Evolutionary conservation across 108 stramenopile species (phyloP), one percentile per base, ranked within the genome.

Genomic region (Cyclotella distinguenda): DNA sequence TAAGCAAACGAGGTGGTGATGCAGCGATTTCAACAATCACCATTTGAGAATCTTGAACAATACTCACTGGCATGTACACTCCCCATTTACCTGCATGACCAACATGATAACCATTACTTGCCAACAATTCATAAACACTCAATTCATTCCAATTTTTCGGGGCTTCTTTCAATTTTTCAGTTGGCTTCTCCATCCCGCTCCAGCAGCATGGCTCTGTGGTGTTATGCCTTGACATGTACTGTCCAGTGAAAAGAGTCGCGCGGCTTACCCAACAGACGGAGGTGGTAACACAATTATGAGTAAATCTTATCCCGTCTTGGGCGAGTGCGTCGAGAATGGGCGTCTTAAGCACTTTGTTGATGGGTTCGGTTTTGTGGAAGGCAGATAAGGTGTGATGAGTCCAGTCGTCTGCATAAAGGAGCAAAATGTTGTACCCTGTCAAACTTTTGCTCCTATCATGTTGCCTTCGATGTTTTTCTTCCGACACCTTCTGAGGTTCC

Each of bases 221-320:
- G 16, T 60, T 44, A 74, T 93, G 91, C 15, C 85, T 66, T 25
- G 79, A 66, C 7, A 80, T 47, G 58, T 89, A 89, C 35, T 73
- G 65, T 16, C 91, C 91, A 1, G 86, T 89, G 56, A 71, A 72
- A 9, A 93, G 63, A 5, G 91, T 89, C 42, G 84, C 88, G 6
- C 91, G 50, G 13, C 78, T 81, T 4, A 88, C 81, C 91, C 86
- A 88, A 47, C 91, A 93, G 10, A 93, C 77, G 42, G 78, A 74
- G 10, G 91, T 93, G 40, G 91, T 93, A 30, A 93, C 91, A 60
- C 86, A 86, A 50, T 93, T 89, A 59, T 86, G 84, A 3, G 79
- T 69, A 42, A 93, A 93, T 25, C 85, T 58, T 11, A 93, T 72
- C 18, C 91, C 91, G 5, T 86, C 50, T 16, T 73, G 58, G n/a